Evolutionary conservation across 164 flowering plant genomes (phyloP), one percentile per base, ranked within the genome.

Genomic region (Umbilicus rupestris): DNA sequence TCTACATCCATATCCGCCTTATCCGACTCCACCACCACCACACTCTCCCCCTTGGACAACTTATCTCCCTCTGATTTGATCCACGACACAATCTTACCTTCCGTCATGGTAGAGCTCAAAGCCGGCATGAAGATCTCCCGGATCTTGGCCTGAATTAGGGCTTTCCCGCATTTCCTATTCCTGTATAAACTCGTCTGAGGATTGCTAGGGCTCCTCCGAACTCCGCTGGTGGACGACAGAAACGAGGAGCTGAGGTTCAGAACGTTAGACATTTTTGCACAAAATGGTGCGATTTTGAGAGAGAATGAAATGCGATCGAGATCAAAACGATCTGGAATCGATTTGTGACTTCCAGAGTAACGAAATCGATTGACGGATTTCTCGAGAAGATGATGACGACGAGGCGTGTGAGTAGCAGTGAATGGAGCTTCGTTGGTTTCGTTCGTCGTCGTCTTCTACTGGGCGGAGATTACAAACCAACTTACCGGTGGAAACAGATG

Each of bases 101-200:
- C 97, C 0, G 97, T 95, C 99, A 95, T 95, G 44, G 99, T 95
- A 67, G 97, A 91, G 78, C 96, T 89, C 16, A 92, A 78, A 1
- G 97, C 97, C 10, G 99, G 99, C 97, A 95, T 95, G 89, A 95
- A 95, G 66, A 95, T 92, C 79, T 95, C 97, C 2, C 97, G 87
- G 85, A 89, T 87, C 89, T 92, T 92, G 65, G 96, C 82, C 22
- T 75, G 78, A 37, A 83, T 78, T 7, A 8, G 69, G 60, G 28
- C 24, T 66, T 28, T 24, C 0, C 47, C 31, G 41, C 67, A 22
- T 63, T 39, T 63, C 44, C 44, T 14, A 9, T 12, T 41, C 60
- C 35, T 16, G 33, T 55, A 55, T 3, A 55, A 3, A 28, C 35
- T 11, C 60, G 19, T 55, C 31, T 55, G 33, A 1, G 60, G 60